These are phyloP conservation scores for Melampsora americana DNA, from an alignment of 1,284 basidiomycete genomes.

Conservation along the genomic window DNA sequence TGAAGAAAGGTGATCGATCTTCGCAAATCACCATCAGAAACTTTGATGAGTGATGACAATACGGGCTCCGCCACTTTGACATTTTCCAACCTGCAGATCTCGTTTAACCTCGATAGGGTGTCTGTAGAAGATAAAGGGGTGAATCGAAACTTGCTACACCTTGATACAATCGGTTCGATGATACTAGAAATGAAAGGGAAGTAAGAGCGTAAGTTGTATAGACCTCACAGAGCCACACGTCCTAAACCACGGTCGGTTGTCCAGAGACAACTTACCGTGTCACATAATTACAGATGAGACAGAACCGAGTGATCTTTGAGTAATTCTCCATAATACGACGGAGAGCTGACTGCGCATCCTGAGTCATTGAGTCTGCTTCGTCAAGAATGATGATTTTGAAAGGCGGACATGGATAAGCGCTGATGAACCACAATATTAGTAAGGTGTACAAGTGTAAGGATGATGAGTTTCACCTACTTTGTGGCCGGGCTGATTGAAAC, in stretches of 20 bases:
- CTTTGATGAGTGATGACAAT: conserved; percentile 69
- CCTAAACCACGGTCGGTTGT: not conserved
- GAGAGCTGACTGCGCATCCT: conserved; percentile 93
- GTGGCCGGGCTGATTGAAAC: conserved; percentile 53
- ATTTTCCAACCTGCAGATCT: conserved; percentile 68
- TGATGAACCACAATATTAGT: not conserved
- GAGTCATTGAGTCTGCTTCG: conserved; percentile 99
- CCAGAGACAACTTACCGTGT: conserved; percentile 68
- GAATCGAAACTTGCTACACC: conserved; percentile 98
- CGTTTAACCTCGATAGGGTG: conserved; percentile 70
- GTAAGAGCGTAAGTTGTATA: conserved; percentile 5
- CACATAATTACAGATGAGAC: conserved; percentile 98
- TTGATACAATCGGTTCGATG: conserved; percentile 96
- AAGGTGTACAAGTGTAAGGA: not conserved
- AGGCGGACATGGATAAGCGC: conserved; percentile 82
- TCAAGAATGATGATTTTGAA: conserved; percentile 99
- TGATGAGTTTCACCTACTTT: conserved; percentile 45
- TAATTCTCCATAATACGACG: conserved; percentile 98
- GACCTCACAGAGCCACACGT: not conserved
- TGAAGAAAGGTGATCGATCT: conserved; percentile 99
- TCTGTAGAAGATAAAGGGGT: conserved; percentile 79
- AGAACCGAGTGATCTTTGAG: conserved; percentile 93
- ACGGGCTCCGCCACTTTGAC: conserved; percentile 60
- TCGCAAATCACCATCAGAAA: conserved; percentile 87
- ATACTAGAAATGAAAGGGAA: conserved; percentile 63